Evolutionary conservation across 2,329 filamentous ascomycete genomes (phyloP), one percentile per base, ranked within the genome.

Genomic region (Aspergillus sp.): DNA sequence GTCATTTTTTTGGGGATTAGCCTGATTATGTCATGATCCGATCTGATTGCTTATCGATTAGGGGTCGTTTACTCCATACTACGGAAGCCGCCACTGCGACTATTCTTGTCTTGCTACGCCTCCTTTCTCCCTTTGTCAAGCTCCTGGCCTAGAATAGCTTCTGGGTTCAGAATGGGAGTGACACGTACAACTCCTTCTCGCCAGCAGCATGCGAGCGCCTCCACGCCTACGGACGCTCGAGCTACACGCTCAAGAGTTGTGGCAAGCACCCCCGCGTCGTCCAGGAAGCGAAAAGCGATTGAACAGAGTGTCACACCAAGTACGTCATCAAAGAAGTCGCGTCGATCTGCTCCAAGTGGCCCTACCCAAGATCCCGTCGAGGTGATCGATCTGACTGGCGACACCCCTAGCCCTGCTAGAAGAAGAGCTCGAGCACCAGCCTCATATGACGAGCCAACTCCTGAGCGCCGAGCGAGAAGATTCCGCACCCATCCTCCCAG

Each of bases 401-500:
- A 65, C 19, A 57, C 56, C n/a, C n/a, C 43, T 9, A 57, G 38
- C 10, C 30, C 51, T 5, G 45, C 30, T 12, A 63, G 51, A 53
- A 70, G 58, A 50, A 50, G 65, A 59, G 57, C 25, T 49, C 36
- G 61, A 52, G 49, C 39, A 28, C 19, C 59, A 63, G 58, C 62
- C 57, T 54, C 61, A 17, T 43, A 62, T 30, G 70, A 72, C 17
- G 45, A 49, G 32, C 45, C 58, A 9, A 21, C 41, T 4, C 55
- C 51, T 30, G 80, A 82, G 64, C 78, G 76, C 57, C 75, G 79
- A 43, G 66, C 76, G 12, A 77, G 73, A 48, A 64, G 69, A 28
- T 82, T 78, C 62, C 74, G 81, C 32, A 64, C 70, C 6, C 72
- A 77, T 32, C 69, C 84, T 30, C 82, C 84, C 4, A 66, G 73